Base-by-base conservation (phyloP, 495 filamentous ascomycete species). In the Ramalina intermedia region DNA sequence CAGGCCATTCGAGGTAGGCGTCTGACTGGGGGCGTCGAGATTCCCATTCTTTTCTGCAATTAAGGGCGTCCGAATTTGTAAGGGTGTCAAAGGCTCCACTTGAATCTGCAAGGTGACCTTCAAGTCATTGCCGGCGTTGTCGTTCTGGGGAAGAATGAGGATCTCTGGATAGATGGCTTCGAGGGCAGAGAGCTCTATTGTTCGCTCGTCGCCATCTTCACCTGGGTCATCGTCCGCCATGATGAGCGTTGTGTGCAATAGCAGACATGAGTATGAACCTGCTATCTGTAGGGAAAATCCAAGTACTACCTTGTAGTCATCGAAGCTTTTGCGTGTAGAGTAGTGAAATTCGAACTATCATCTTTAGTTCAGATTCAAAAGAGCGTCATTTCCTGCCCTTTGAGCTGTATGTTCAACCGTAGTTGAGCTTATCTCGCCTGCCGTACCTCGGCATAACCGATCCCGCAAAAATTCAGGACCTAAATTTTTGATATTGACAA, bases 101-200 rank as follows among this genome's bases (percentile, higher is more conserved):
- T 80, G 75, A 0, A 96, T 63, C 21, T 85, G 79, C 47, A 96
- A 70, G 6, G 71, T 73, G 2, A 85, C 79, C 43, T 70, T 73
- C 60, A 80, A 82, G 53, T 80, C 63, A 23, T 27, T 39, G 12
- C 37, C 37, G 2, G n/a, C 2, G 4, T 53, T 55, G 4, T 72
- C 58, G 2, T 14, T 14, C 11, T 8, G 5, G 4, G 74, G 66
- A 46, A 78, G 71, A 29, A 84, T 63, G 27, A 70, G 69, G 14
- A 94, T 76, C 62, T 98, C 91, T 17, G 90, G 90, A 54, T 78
- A 98, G 53, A 98, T 96, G 57, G 88, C 84, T 13, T 73, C 70
- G 40, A 96, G 79, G n/a, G 87, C 79, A 41, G 75, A 78, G 43
- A 98, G 72, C 65, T 98, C 91, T 14, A 81, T 70, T 16, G 80